phyloP scores from a whole-genome alignment of 164 flowering plant genomes.

The Cinnamomum micranthum region DNA sequence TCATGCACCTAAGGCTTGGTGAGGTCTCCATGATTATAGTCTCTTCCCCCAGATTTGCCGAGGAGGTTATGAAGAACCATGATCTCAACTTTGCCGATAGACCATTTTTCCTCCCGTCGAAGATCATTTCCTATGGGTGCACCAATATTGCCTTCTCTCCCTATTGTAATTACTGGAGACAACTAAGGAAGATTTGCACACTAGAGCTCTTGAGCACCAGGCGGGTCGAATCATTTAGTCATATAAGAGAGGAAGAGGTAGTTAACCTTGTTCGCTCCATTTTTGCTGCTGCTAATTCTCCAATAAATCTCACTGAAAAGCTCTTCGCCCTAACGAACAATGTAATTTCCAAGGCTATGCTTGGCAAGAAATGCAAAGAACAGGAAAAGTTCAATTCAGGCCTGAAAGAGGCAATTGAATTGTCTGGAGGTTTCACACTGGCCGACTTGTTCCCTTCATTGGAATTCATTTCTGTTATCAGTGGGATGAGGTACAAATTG shows the following conservation, averaged over 20 bases:
- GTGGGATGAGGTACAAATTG: background rate
- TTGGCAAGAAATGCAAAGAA: constrained; percentile 22
- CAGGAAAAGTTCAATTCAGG: constrained; percentile 22
- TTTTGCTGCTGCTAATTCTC: background rate
- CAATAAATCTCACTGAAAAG: constrained; percentile 20
- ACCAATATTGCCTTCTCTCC: constrained; percentile 19
- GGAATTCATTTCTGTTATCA: background rate
- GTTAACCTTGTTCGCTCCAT: constrained; percentile 12
- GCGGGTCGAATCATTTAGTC: constrained; percentile 26
- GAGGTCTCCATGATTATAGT: constrained; percentile 5
- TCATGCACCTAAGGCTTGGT: constrained; percentile 7
- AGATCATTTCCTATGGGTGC: constrained; percentile 8
- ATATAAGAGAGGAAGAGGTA: constrained; percentile 36
- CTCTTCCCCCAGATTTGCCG: constrained; percentile 21
- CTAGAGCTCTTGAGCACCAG: constrained; percentile 30
- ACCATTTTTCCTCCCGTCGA: constrained; percentile 4
- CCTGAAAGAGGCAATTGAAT: constrained; percentile 2
- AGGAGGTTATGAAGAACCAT: constrained; percentile 19
- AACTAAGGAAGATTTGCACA: constrained; percentile 32
- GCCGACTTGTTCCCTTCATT: constrained; percentile 25
- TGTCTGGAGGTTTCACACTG: constrained; percentile 27
- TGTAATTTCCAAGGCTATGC: constrained; percentile 10
- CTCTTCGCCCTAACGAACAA: background rate
- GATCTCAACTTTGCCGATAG: constrained; percentile 18
- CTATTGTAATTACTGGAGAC: constrained; percentile 22